phyloP scores from a whole-genome alignment of 257 asterid genomes.

The Ligustrum vulgare region DNA sequence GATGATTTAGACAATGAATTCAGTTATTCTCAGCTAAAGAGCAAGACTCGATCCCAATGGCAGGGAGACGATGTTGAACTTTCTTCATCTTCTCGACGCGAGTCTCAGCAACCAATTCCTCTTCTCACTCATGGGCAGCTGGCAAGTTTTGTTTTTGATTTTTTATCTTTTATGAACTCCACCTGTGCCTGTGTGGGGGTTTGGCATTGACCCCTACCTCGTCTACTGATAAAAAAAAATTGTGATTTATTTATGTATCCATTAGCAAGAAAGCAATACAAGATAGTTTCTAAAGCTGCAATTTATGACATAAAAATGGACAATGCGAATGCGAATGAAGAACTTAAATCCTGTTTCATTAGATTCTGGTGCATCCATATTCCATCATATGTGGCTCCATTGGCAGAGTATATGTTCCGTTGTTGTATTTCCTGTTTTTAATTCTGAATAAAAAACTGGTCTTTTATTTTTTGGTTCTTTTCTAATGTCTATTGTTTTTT shows the following conservation, averaged over 20 bases:
- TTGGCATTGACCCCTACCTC: background rate
- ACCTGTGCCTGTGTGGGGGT: background rate
- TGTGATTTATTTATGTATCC: background rate
- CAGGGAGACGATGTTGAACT: slow-evolving; percentile 73
- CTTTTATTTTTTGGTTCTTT: no score
- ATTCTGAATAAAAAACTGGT: background rate
- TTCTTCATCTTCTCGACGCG: slow-evolving; percentile 85
- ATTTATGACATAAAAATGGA: background rate
- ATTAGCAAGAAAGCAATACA: background rate
- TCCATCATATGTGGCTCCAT: background rate
- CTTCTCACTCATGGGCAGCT: slow-evolving; percentile 84
- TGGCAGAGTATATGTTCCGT: background rate
- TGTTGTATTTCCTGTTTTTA: no score
- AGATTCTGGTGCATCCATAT: background rate
- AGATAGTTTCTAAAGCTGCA: background rate
- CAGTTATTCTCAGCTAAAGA: slow-evolving; percentile 56
- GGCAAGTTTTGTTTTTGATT: slow-evolving; percentile 42
- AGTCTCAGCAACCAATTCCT: slow-evolving; percentile 79
- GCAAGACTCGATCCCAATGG: slow-evolving; percentile 78
- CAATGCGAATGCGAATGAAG: background rate
- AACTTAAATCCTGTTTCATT: background rate
- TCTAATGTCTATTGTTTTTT: no score
- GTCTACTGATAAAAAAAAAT: background rate
- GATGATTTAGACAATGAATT: slow-evolving; percentile 15
- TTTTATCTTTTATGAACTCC: background rate